Evolutionary conservation across 108 stramenopile species (phyloP), one percentile per base, ranked within the genome.

Genomic region (Pseudonitzschia multiseries): DNA sequence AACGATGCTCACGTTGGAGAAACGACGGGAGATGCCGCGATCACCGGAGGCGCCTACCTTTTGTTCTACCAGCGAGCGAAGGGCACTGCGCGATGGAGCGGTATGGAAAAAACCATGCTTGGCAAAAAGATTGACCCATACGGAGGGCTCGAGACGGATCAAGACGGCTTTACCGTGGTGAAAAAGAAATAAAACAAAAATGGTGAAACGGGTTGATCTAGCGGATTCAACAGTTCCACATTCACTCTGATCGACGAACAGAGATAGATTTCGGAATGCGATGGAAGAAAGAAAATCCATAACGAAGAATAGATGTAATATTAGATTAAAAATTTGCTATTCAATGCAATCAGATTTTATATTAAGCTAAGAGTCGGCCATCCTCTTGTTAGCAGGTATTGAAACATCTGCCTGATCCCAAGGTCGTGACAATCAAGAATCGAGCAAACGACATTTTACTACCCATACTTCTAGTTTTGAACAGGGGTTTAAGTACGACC

Each of bases 41-140:
- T 93, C 10, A 89, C 86, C n/a, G 89, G 88, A 21, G 89, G 89
- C 9, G 92, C 92, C 14, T 93, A 93, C 67, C 64, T 93, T 24
- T 79, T 93, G 15, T 91, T 93, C 71, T 93, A 93, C 67, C 84
- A 88, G 56, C 73, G 93, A 77, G 71, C 27, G 20, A 87, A 85
- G 28, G 89, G 89, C 15, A 70, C 64, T 2, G 76, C 84, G 27
- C 65, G 84, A 73, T 93, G 93, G 93, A 88, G 71, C 20, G 93
- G 93, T 28, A 88, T 93, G 90, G 90, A 89, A 36, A 84, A 79
- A 66, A 79, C 79, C 15, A 85, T 93, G 84, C 63, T 65, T 21
- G 83, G 79, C 28, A 26, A 52, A 32, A 62, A 65, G 24, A 42
- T 83, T 46, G 79, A 84, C 46, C 83, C 79, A 0, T 76, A 83